Base-by-base conservation (phyloP, 805 yeast species). In the Teunomyces aglyptinius region DNA sequence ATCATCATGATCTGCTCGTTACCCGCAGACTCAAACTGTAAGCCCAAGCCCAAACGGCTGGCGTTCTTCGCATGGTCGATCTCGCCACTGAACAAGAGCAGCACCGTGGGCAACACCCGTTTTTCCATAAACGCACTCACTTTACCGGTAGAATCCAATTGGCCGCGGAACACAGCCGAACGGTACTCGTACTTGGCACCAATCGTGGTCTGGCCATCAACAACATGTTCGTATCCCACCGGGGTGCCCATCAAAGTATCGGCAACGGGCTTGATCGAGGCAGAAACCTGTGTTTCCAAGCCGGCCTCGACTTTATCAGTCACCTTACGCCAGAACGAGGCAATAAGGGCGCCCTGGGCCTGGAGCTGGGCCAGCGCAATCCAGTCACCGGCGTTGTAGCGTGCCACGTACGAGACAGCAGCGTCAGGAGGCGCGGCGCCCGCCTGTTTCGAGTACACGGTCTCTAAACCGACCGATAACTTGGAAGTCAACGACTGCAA, bases 121-220 rank as follows among this genome's bases (percentile, higher is more conserved):
- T 90, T 89, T 76, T 94, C 99, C 67, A 94, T 76, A 77, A 90
- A 83, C 59, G 90, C 88, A 47, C 88, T 79, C 45, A 92, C 95
- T 73, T 88, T 89, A 71, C 99, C 99, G 50, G 79, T 76, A 43
- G 95, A 82, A 73, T 90, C 97, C 51, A 94, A 64, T 70, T 91
- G 96, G 63, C 97, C 97, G 73, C 99, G 84, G 82, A 90, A 90
- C 45, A 89, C 85, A 48, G 95, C 85, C 72, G 89, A 95, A 76
- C 97, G 89, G 80, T 89, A 94, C 76, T 94, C 98, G 72, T 92
- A 92, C 75, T 92, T 94, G 60, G 96, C 96, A 72, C 97, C 99
- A 48, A 92, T 66, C 50, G 97, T 87, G 58, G 99, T 91, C 60
- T 81, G 79, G 63, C 96, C 98, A 64, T 92, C 97, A 49, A 91